Evolutionary conservation across 495 filamentous ascomycete genomes (phyloP).

Genomic region (Daldinia childiae): DNA sequence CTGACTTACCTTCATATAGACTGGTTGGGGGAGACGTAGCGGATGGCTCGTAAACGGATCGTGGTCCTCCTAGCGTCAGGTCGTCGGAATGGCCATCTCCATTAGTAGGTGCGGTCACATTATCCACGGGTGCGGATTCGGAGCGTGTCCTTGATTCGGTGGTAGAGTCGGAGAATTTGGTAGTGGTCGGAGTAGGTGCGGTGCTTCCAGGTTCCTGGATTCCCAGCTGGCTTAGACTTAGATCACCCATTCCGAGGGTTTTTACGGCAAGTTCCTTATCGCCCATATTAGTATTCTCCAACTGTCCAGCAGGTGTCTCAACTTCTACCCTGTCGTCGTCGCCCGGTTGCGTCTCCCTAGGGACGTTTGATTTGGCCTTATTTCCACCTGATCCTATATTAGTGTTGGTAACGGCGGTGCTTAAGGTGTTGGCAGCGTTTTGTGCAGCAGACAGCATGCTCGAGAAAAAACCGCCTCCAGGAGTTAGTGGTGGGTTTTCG

Average conservation of each 20-base stretch:
- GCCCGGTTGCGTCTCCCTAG: constrained; percentile 45
- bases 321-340: constrained; percentile 59
- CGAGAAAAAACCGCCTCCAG: constrained; percentile 82
- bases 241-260: constrained; percentile 87
- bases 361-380: constrained; percentile 51
- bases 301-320: constrained; percentile 51
- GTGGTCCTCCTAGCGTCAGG: constrained; percentile 43
- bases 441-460: constrained; percentile 92
- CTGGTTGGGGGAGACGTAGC: constrained; percentile 71
- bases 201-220: constrained; percentile 64
- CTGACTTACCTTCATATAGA: constrained; percentile 72
- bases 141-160: constrained; percentile 52
- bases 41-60: constrained; percentile 58
- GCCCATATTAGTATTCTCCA: constrained; percentile 52
- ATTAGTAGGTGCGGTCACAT: constrained; percentile 23
- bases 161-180: constrained; percentile 55
- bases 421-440: constrained; percentile 88
- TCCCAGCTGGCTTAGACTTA: constrained; percentile 85
- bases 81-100: constrained; percentile 48
- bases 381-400: constrained; percentile 52
- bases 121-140: constrained; percentile 57
- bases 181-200: constrained; percentile 51
- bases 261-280: constrained; percentile 82
- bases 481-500: constrained; percentile 56
- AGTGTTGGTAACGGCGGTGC: constrained; percentile 78